Percentiles rank a stretch among this genome's conserved stretches.
Evolutionary conservation across 768 basidiomycete species (phyloP).

Genomic region (Termitomyces sp.): DNA sequence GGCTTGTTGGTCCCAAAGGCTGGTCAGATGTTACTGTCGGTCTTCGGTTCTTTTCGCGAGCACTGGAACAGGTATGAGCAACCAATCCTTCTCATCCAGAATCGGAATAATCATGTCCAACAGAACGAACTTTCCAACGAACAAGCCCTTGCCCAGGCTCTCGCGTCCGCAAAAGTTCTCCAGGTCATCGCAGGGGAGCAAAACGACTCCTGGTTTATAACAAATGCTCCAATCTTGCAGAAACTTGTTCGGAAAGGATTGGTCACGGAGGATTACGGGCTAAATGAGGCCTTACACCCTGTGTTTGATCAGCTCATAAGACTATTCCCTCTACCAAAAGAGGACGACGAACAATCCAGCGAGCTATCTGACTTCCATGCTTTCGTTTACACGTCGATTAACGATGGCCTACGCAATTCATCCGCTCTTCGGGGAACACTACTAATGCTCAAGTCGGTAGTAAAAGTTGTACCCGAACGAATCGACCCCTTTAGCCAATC

Average conservation of each 20-base stretch:
- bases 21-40: constrained; percentile 94
- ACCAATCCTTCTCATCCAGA: not conserved
- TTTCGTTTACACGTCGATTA: constrained; percentile 72
- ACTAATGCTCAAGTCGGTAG: constrained; percentile 83
- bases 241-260: constrained; percentile 88
- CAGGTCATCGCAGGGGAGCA: constrained; percentile 84
- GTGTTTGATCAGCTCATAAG: constrained; percentile 80
- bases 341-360: constrained; percentile 73
- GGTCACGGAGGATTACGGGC: constrained; percentile 69
- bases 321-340: constrained; percentile 74
- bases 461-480: constrained; percentile 76
- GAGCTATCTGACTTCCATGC: constrained; percentile 75
- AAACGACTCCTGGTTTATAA: constrained; percentile 75
- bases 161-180: constrained; percentile 84
- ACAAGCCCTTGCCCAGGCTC: constrained; percentile 59
- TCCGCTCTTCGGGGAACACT: constrained; percentile 76
- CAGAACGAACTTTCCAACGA: constrained; percentile 77
- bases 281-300: constrained; percentile 81
- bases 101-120: not conserved
- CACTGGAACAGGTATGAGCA: constrained; percentile 70
- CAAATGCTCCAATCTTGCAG: constrained; percentile 71
- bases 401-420: constrained; percentile 75
- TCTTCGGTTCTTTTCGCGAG: constrained; percentile 82
- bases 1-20: constrained; percentile 78
- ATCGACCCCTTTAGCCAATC: constrained; percentile 75